Conservation (phyloP, 1,284 basidiomycete species). For the Gymnopus androsaceus region DNA sequence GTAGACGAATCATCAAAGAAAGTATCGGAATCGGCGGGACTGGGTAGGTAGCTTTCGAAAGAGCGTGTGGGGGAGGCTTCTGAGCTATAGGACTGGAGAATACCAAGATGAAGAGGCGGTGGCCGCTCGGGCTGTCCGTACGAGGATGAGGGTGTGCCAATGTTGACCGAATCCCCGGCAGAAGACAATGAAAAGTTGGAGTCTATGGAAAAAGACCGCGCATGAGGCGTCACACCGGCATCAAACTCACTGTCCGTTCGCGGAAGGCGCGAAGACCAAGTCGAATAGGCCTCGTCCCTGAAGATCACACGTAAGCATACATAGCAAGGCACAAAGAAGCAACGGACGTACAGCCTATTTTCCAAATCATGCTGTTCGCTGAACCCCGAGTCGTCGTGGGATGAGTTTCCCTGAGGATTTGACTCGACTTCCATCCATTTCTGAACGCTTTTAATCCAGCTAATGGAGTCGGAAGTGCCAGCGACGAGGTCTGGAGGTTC, state of each 20-base stretch:
- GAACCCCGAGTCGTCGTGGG: conserved; percentile 45
- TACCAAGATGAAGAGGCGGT: conserved; percentile 53
- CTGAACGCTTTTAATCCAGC: conserved; percentile 76
- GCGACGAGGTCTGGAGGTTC: conserved; percentile 44
- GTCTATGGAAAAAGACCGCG: conserved; percentile 65
- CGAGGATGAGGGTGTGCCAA: conserved; percentile 23
- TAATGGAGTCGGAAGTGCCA: conserved; percentile 51
- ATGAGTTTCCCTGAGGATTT: conserved; percentile 30
- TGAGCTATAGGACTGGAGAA: conserved; percentile 41
- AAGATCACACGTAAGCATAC: conserved; percentile 17
- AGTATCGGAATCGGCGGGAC: conserved; percentile 54
- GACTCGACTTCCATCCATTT: conserved; percentile 69
- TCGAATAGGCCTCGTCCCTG: conserved; percentile 41
- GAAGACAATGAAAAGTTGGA: conserved; percentile 58
- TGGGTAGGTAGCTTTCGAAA: conserved; percentile 59
- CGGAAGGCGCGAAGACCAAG: conserved; percentile 44
- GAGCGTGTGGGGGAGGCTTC: conserved; percentile 53
- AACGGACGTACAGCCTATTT: conserved; percentile 36
- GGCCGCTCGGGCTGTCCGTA: conserved; percentile 40
- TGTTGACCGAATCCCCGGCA: conserved; percentile 36
- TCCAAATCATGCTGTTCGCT: conserved; percentile 44
- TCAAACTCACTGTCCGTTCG: conserved; percentile 35
- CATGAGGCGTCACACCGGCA: conserved; percentile 49
- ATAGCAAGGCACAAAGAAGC: conserved; percentile 4
- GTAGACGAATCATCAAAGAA: conserved; percentile 38